phyloP scores from a whole-genome alignment of 169 alveolate species.

The Eimeria acervulina region DNA sequence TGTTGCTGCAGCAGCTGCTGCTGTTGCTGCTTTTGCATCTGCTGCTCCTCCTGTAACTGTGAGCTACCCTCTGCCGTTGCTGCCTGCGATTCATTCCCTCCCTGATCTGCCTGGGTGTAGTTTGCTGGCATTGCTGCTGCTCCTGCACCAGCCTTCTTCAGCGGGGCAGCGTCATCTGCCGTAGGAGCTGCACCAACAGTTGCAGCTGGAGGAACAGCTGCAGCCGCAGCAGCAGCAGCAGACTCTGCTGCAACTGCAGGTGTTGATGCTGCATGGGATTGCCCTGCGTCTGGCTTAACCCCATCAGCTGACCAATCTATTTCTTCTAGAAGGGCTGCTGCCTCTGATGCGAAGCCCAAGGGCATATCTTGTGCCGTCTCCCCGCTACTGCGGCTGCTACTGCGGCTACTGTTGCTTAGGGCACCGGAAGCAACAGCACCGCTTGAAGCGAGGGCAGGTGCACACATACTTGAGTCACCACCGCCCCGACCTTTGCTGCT shows the following conservation, averaged over 20 bases:
- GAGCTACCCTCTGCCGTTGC: background rate
- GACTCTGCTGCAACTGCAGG: conserved; percentile 58
- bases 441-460: background rate
- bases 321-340: conserved; percentile 60
- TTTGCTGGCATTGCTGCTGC: conserved; percentile 58
- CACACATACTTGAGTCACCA: background rate
- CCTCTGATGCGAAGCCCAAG: conserved; percentile 14
- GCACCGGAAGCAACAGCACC: conserved; percentile 1
- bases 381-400: background rate
- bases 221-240: conserved; percentile 49
- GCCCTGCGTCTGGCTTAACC: background rate
- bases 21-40: conserved; percentile 35
- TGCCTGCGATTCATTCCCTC: background rate
- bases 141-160: conserved; percentile 7
- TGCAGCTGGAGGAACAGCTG: conserved; percentile 15
- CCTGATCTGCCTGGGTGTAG: background rate
- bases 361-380: conserved; percentile 45
- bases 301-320: conserved; percentile 53
- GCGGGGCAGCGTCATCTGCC: background rate
- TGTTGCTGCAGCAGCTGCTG: conserved; percentile 12
- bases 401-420: conserved; percentile 26
- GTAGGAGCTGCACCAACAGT: background rate
- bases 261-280: conserved; percentile 23
- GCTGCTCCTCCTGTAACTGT: conserved; percentile 13
- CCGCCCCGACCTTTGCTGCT: background rate